Base-by-base conservation (phyloP, 2,329 filamentous ascomycete species). In the Iodosphaeria phyllophila region DNA sequence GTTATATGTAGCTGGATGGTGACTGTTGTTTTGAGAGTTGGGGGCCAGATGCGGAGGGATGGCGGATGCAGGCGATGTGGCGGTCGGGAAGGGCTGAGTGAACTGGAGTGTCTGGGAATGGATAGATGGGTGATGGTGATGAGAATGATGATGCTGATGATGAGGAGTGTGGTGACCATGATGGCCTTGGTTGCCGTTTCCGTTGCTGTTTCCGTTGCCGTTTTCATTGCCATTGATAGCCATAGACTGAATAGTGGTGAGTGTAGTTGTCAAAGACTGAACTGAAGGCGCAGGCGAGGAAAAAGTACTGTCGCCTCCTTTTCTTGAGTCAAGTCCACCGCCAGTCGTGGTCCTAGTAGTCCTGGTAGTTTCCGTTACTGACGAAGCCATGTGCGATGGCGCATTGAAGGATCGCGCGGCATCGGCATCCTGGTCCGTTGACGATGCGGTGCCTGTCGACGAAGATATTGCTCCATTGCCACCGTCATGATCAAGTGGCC, bases 231-330 rank as follows among this genome's bases (percentile, higher is more conserved):
- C 36, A 26, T 41, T 47, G 27, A 42, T 41, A 24, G 42, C 48
- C 32, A 69, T 58, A 1, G 79, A 86, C 40, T 86, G 79, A 30
- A 91, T 83, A 0, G 79, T 91, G 0, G 80, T 89, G 28, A 91
- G 57, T 2, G 79, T 89, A 1, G 79, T 89, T 2, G 79, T 79
- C 27, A 91, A 56, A 3, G 78, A 86, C 32, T 72, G 74, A 23
- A 82, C 70, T 6, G 78, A 86, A 14, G 78, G 78, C 17, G 78
- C 75, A 2, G 79, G 78, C 8, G 78, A 84, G 11, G 77, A 84
- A 45, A 86, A 86, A 18, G 76, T 83, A 54, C 69, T 74, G 47
- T 72, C 67, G 27, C 59, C 74, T 28, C 79, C 80, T 36, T 76
- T 68, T 29, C 71, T 64, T 24, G 64, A 67, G 4, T 77, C 73